Percentiles rank a stretch among this genome's conserved stretches.
phyloP scores from a whole-genome alignment of 129 eudicot genomes.

The Escallonia rubra region DNA sequence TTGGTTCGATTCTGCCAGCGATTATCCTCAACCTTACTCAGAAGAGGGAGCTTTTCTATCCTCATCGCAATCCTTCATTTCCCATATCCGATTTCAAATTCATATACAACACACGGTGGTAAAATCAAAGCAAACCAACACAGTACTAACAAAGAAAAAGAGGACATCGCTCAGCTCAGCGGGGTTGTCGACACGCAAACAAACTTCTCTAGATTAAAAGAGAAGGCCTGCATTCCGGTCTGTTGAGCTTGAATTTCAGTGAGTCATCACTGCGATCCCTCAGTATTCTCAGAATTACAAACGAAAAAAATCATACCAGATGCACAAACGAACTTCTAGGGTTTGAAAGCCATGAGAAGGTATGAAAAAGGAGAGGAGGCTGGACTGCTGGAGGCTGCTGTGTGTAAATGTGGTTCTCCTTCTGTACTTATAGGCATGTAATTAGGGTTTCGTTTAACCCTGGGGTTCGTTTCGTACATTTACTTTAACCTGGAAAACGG shows the following conservation, averaged over 20 bases:
- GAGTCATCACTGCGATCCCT: conserved; percentile 47
- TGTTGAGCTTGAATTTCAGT: conserved; percentile 67
- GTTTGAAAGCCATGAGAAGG: too few relatives aligned
- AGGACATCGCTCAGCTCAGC: conserved; percentile 65
- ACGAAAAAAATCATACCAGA: not conserved
- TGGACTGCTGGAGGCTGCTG: too few relatives aligned
- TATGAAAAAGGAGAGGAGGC: too few relatives aligned
- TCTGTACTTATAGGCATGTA: too few relatives aligned
- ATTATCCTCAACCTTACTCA: conserved; percentile 28
- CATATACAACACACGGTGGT: not conserved
- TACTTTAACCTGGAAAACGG: too few relatives aligned
- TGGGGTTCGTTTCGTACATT: too few relatives aligned
- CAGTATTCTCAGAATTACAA: too few relatives aligned
- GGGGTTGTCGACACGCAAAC: conserved; percentile 75
- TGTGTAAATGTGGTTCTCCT: too few relatives aligned
- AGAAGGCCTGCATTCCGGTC: conserved; percentile 58
- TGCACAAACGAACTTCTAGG: not conserved
- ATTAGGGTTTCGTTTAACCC: too few relatives aligned
- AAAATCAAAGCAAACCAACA: not conserved
- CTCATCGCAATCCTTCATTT: conserved; percentile 29
- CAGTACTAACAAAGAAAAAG: not conserved
- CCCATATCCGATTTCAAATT: not conserved
- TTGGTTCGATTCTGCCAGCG: conserved; percentile 63
- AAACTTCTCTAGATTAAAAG: conserved; percentile 6
- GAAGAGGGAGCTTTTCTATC: conserved; percentile 63